Conservation (phyloP, 805 yeast genomes). For the Diddensiella santjacobensis region DNA sequence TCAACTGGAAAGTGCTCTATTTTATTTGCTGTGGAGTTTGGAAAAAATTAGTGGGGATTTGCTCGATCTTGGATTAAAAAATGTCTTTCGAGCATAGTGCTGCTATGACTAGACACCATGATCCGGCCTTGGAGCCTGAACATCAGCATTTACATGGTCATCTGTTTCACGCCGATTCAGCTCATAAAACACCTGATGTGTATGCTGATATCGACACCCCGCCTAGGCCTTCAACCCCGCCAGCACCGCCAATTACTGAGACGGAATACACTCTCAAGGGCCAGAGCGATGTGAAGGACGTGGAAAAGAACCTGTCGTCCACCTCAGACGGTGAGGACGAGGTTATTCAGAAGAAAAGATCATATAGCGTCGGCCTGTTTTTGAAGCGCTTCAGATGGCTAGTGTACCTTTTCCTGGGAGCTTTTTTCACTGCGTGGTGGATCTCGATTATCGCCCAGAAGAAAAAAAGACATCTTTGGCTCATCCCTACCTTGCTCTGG, state of each 20-base stretch:
- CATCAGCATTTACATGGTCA: conserved; percentile 33
- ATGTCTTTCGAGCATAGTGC: no score
- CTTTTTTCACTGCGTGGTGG: conserved; percentile 56
- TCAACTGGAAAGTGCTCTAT: no score
- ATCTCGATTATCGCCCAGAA: conserved; percentile 49
- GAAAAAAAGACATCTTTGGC: conserved; percentile 49
- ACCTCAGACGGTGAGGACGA: conserved; percentile 4
- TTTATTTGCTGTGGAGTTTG: no score
- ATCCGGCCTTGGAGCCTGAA: conserved; percentile 33
- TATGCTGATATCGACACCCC: conserved; percentile 16
- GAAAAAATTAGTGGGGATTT: no score
- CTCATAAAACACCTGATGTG: conserved; percentile 23
- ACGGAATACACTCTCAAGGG: conserved; percentile 1
- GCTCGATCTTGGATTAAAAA: no score
- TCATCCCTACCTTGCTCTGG: conserved; percentile 55
- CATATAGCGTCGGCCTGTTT: conserved; percentile 5
- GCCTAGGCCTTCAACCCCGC: conserved; percentile 13
- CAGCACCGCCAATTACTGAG: conserved; percentile 8
- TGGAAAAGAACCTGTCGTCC: conserved; percentile 1
- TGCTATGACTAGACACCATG: conserved; percentile 19
- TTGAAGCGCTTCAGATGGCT: conserved; percentile 16
- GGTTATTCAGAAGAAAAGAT: conserved; percentile 5
- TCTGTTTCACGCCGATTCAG: conserved; percentile 26
- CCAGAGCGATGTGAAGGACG: conserved; percentile 10
- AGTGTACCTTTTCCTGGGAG: conserved; percentile 31